Evolutionary conservation across 176 grass and related monocot genomes (phyloP), one percentile per base, ranked within the genome.

Genomic region (Areca catechu): DNA sequence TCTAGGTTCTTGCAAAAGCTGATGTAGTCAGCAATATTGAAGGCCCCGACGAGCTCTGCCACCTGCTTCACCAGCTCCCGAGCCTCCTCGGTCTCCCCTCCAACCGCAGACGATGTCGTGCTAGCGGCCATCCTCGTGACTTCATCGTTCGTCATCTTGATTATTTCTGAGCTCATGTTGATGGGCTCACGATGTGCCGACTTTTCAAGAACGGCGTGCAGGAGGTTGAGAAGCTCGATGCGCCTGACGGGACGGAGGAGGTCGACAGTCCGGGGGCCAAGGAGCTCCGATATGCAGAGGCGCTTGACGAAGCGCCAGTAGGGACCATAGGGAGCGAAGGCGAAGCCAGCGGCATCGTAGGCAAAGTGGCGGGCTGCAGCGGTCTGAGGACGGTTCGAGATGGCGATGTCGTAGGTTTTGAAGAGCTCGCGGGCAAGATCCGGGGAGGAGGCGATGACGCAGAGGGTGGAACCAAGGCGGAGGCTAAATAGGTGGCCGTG

Each of bases 231-330:
- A 20, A 90, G 18, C 68, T 79, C 87, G 6, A 69, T 71, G 14
- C 51, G 30, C 14, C 78, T 67, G 47, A 90, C 60, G 16, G 78
- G 87, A 5, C 78, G 75, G 0, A 85, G 78, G 55, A 61, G 71
- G 2, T 80, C 78, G 0, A 85, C 58, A n/a, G 75, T 90, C 4
- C 79, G 78, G 1, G 82, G 65, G 3, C 82, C 82, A 0, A 90
- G 87, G 30, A 90, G 78, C 62, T 90, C 78, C 0, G 78, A 82
- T 78, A 85, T 76, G 75, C 87, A 90, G 9, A 90, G 71, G 0
- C 80, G 60, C 67, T 85, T 85, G 48, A 90, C 25, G 81, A 90
- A 90, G 49, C 82, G 71, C 82, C 78, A 85, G 62, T 90, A 71
- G 14, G 67, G 71, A 34, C 78, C 57, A 43, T 85, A 82, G 7